Evolutionary conservation across 2,329 filamentous ascomycete species (phyloP).

Genomic region (Mycosphaerella sp.): DNA sequence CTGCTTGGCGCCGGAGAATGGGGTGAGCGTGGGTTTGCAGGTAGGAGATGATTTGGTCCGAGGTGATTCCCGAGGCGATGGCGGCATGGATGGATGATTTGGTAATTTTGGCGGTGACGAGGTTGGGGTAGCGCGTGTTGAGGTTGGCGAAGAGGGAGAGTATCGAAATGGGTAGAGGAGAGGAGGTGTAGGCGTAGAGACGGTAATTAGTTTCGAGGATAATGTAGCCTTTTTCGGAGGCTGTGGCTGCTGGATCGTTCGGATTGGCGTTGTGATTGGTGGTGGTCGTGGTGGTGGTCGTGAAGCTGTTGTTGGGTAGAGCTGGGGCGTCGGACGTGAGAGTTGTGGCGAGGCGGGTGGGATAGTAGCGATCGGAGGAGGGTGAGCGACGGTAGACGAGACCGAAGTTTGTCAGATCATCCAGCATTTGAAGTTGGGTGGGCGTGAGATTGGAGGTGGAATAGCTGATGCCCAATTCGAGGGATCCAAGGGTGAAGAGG

Average conservation of each 20-base stretch:
- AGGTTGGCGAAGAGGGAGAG: slow-evolving; percentile 84
- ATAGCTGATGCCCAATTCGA: slow-evolving; percentile 88
- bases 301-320: slow-evolving; percentile 63
- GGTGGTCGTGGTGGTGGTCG: slow-evolving; percentile 48
- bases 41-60: slow-evolving; percentile 92
- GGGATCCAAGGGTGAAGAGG: slow-evolving; percentile 87
- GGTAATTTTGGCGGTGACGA: slow-evolving; percentile 86
- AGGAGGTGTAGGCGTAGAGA: slow-evolving; percentile 92
- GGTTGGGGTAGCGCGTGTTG: slow-evolving; percentile 85
- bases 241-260: slow-evolving; percentile 30
- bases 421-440: slow-evolving; percentile 81
- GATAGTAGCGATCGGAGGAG: slow-evolving; percentile 60
- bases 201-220: slow-evolving; percentile 98
- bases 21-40: slow-evolving; percentile 89
- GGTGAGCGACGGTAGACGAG: slow-evolving; percentile 64
- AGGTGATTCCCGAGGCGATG: slow-evolving; percentile 84
- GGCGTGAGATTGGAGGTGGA: slow-evolving; percentile 76
- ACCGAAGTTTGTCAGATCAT: slow-evolving; percentile 84
- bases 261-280: slow-evolving; percentile 16
- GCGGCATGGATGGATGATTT: slow-evolving; percentile 82
- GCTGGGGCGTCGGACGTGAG: slow-evolving; percentile 72
- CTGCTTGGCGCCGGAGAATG: slow-evolving; percentile 68
- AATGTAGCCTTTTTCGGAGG: slow-evolving; percentile 66
- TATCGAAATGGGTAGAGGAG: slow-evolving; percentile 88
- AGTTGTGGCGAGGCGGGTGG: slow-evolving; percentile 88